Base-by-base conservation (phyloP, 805 yeast species). In the Blastobotrys robertii region DNA sequence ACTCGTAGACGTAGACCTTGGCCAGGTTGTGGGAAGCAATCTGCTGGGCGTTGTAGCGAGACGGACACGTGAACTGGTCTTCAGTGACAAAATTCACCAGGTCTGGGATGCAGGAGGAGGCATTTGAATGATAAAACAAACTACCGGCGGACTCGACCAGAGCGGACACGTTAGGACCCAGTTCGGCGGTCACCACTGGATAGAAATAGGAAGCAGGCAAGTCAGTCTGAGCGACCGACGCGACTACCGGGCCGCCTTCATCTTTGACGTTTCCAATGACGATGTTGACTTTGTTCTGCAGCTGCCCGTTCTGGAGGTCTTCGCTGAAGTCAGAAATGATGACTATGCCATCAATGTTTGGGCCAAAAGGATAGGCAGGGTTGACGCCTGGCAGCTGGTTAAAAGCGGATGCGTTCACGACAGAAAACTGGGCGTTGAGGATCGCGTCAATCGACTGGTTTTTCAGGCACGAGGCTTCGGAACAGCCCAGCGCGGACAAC, bases 61-160 rank as follows among this genome's bases (percentile, higher is more conserved):
- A 34, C 6, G 62, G 54, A 41, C 61, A 58, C 2, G 45, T 38
- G 51, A 56, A 58, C 30, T 40, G 48, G 37, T 46, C 52, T 31
- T 45, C 42, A 2, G 58, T 51, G 6, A 47, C 50, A 30, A 56
- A 44, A 10, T 31, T 19, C 3, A 45, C 46, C 4, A 43, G 38
- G 33, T 10, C 8, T 15, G 8, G 35, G 39, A 41, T 19, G 30
- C 6, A 10, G 22, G 19, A 11, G 25, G 13, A 3, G 3, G 10
- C 9, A 7, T 39, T 11, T 4, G 25, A 19, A 6, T 19, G 25
- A 6, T 19, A 19, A 6, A 19, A 19, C 25, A 19, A 19, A 6
- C 25, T 19, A 8, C 22, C 22, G 4, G 37, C 37, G 11, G 37
- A 14, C 15, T 34, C 19, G 22, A 34, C 7, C 15, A 34, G 8